phyloP scores from a whole-genome alignment of 2,329 filamentous ascomycete species.

The Ustulina deusta region DNA sequence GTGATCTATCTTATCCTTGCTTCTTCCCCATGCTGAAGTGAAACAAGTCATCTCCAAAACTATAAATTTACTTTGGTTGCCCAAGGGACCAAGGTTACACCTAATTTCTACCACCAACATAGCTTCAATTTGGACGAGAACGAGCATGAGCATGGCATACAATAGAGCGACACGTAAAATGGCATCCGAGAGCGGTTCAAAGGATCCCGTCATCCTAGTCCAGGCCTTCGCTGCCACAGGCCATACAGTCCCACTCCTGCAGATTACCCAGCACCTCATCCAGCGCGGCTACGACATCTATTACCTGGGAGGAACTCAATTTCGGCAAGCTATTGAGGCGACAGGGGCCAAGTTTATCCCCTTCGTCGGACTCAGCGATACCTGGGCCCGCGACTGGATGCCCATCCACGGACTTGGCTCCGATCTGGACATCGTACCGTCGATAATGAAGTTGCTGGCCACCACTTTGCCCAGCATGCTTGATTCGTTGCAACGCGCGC shows the following conservation, averaged over 20 bases:
- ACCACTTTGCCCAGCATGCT: slow-evolving; percentile 24
- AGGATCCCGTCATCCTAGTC: slow-evolving; percentile 32
- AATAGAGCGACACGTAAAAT: not conserved
- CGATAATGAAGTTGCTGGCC: slow-evolving; percentile 10
- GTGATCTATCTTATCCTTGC: not conserved
- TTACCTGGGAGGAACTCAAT: slow-evolving; percentile 27
- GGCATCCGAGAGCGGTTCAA: slow-evolving; percentile 6
- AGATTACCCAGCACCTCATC: slow-evolving; percentile 26
- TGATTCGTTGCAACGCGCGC: slow-evolving; percentile 24
- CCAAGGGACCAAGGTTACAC: not conserved
- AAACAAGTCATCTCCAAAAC: not conserved
- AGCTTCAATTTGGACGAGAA: too few relatives aligned
- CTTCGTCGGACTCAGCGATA: slow-evolving; percentile 22
- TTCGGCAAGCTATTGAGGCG: slow-evolving; percentile 24
- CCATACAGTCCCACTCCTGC: slow-evolving; percentile 24
- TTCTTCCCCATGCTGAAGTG: not conserved
- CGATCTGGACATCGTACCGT: slow-evolving; percentile 18
- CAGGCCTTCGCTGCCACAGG: slow-evolving; percentile 24
- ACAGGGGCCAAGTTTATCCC: slow-evolving; percentile 32
- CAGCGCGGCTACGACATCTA: slow-evolving; percentile 27
- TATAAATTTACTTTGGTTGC: not conserved
- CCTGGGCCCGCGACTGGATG: slow-evolving; percentile 20
- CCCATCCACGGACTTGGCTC: slow-evolving; percentile 16
- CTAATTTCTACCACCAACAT: not conserved
- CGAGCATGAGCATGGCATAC: slow-evolving; percentile 2